Evolutionary conservation across 768 basidiomycete genomes (phyloP).

Genomic region (Phlebiopsis gigantea): DNA sequence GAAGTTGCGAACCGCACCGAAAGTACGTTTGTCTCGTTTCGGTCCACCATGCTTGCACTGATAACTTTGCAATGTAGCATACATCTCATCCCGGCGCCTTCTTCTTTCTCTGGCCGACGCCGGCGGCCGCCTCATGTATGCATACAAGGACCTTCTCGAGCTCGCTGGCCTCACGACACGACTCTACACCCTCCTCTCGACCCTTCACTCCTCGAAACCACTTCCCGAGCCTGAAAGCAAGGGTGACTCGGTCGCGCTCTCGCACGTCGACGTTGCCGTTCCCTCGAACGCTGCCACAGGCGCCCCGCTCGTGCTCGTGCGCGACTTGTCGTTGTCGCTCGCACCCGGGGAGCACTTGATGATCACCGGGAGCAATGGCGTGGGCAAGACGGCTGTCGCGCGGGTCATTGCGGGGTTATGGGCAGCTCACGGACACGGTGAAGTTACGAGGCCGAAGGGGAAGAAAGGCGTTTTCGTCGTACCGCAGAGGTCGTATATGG

Average conservation of each 20-base stretch:
- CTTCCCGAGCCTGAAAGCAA: slow-evolving; percentile 35
- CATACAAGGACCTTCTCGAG: slow-evolving; percentile 92
- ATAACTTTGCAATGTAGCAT: slow-evolving; percentile 39
- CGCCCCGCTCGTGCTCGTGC: slow-evolving; percentile 51
- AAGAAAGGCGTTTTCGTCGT: slow-evolving; percentile 71
- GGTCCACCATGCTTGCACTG: background rate
- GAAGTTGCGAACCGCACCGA: slow-evolving; percentile 47
- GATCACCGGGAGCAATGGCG: slow-evolving; percentile 91
- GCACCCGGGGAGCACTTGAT: slow-evolving; percentile 78
- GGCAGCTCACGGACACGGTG: slow-evolving; percentile 47
- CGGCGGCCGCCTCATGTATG: slow-evolving; percentile 93
- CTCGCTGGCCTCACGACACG: slow-evolving; percentile 92
- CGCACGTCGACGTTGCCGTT: slow-evolving; percentile 35
- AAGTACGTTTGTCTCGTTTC: slow-evolving; percentile 26
- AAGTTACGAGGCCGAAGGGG: slow-evolving; percentile 30
- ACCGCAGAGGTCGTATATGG: slow-evolving; percentile 93
- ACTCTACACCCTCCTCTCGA: slow-evolving; percentile 82
- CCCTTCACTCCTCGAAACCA: slow-evolving; percentile 67
- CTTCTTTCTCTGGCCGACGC: slow-evolving; percentile 89
- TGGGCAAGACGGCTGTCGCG: slow-evolving; percentile 87
- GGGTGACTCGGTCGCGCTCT: slow-evolving; percentile 45
- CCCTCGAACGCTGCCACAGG: slow-evolving; percentile 6
- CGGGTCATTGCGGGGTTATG: slow-evolving; percentile 88
- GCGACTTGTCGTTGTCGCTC: slow-evolving; percentile 60
- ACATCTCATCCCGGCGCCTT: slow-evolving; percentile 89